phyloP scores from a whole-genome alignment of 345 rosid genomes.

The Schrenkiella parvula region DNA sequence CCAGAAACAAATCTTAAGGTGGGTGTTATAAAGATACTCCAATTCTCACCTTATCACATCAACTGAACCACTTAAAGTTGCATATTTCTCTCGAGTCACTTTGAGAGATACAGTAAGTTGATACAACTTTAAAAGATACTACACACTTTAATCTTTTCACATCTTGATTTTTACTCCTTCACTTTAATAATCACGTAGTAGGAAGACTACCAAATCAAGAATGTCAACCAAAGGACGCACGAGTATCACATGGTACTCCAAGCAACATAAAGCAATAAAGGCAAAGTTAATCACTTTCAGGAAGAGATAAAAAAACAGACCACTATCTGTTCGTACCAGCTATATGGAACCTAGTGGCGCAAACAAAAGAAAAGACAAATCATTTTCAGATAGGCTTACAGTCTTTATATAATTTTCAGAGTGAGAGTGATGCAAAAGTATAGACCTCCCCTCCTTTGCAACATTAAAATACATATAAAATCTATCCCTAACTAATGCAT shows the following conservation, averaged over 20 bases:
- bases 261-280: conserved; percentile 24
- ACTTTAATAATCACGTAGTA: neutral
- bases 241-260: conserved; percentile 22
- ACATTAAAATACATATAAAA: conserved; percentile 1
- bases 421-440: conserved; percentile 17
- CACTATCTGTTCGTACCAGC: conserved; percentile 29
- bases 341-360: conserved; percentile 33
- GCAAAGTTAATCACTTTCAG: conserved; percentile 25
- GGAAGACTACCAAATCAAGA: conserved; percentile 22
- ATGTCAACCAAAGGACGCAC: conserved; percentile 14
- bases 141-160: neutral
- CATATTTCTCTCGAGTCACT: neutral
- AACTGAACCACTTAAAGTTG: neutral
- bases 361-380: conserved; percentile 15
- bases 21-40: neutral
- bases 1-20: neutral
- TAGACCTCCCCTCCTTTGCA: conserved; percentile 21
- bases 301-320: conserved; percentile 9
- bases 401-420: conserved; percentile 26
- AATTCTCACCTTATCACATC: neutral
- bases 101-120: neutral
- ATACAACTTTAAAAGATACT: neutral
- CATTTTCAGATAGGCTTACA: conserved; percentile 21
- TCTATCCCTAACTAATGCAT: neutral
- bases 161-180: neutral